Evolutionary conservation across 345 rosid genomes (phyloP).

Genomic region (Heritiera littoralis): DNA sequence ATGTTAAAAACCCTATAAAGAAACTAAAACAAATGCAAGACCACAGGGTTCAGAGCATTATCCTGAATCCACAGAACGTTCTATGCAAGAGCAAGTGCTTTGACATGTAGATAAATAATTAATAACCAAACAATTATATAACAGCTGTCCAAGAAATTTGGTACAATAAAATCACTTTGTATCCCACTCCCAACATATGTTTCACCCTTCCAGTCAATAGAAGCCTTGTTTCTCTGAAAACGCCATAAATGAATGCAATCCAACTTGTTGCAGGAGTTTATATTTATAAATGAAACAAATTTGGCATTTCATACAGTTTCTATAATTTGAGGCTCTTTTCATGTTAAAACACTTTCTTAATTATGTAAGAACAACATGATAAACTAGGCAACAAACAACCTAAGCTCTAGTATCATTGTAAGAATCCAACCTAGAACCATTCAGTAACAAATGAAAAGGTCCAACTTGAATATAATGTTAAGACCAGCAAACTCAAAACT

Average conservation of each 20-base stretch:
- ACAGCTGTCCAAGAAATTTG: not conserved
- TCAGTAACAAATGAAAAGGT: conserved; percentile 8
- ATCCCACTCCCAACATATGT: not conserved
- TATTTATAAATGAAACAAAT: not conserved
- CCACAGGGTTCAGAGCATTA: not conserved
- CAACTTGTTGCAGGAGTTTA: not conserved
- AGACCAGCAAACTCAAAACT: not conserved
- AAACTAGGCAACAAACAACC: not conserved
- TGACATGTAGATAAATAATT: not conserved
- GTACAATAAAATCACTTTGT: not conserved
- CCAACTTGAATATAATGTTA: not conserved
- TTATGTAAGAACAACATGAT: not conserved
- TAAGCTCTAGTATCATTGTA: conserved; percentile 12
- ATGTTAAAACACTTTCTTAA: not conserved
- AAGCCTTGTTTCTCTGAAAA: not conserved
- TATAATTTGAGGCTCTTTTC: not conserved
- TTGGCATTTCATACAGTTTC: not conserved
- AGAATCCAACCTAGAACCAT: not conserved
- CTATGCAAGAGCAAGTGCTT: not conserved
- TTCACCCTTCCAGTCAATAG: not conserved
- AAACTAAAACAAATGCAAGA: conserved; percentile 3
- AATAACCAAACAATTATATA: not conserved
- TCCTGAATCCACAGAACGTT: not conserved
- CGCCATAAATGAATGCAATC: not conserved
- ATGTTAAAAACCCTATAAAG: conserved; percentile 17